Percentiles rank a stretch among this genome's conserved stretches.
Evolutionary conservation across 2,329 filamentous ascomycete species (phyloP).

Genomic region (Sclerotinia subarctica): DNA sequence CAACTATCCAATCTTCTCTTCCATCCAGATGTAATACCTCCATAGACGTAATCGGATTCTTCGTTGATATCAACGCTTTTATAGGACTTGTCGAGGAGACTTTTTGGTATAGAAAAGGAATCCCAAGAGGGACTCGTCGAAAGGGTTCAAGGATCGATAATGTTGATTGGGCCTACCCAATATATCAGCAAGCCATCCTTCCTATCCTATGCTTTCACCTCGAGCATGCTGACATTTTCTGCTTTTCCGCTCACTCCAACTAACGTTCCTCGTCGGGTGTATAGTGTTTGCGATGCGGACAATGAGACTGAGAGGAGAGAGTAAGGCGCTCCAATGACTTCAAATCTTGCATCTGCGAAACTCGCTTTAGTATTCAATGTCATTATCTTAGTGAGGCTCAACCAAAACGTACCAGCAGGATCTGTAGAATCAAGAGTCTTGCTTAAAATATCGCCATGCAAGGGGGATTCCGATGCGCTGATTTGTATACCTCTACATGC

Average conservation of each 20-base stretch:
- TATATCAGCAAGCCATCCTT: conserved; percentile 22
- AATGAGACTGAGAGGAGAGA: conserved; percentile 91
- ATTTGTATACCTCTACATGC: conserved; percentile 59
- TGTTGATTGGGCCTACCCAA: conserved; percentile 73
- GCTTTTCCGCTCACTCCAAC: conserved; percentile 86
- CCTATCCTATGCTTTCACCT: conserved; percentile 15
- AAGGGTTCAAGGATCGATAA: conserved; percentile 84
- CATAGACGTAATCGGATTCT: conserved; percentile 82
- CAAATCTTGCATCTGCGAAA: conserved; percentile 79
- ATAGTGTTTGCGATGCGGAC: conserved; percentile 89
- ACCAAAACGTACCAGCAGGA: conserved; percentile 29
- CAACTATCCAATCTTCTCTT: conserved; percentile 90
- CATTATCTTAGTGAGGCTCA: not conserved
- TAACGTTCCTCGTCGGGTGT: conserved; percentile 86
- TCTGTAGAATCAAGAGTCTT: conserved; percentile 43
- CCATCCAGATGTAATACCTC: conserved; percentile 87
- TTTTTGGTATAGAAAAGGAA: conserved; percentile 93
- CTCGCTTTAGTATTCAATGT: conserved; percentile 15
- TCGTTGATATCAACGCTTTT: conserved; percentile 83
- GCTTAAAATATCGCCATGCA: conserved; percentile 55
- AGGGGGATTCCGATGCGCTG: conserved; percentile 54
- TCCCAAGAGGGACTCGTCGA: conserved; percentile 72
- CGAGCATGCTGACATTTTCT: conserved; percentile 65
- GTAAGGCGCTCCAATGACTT: conserved; percentile 87
- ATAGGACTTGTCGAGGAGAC: conserved; percentile 84